Percentiles rank a stretch among this genome's conserved stretches.
These are phyloP conservation scores for Darksidea phi DNA, from an alignment of 495 filamentous ascomycete species.

Conservation along the genomic window DNA sequence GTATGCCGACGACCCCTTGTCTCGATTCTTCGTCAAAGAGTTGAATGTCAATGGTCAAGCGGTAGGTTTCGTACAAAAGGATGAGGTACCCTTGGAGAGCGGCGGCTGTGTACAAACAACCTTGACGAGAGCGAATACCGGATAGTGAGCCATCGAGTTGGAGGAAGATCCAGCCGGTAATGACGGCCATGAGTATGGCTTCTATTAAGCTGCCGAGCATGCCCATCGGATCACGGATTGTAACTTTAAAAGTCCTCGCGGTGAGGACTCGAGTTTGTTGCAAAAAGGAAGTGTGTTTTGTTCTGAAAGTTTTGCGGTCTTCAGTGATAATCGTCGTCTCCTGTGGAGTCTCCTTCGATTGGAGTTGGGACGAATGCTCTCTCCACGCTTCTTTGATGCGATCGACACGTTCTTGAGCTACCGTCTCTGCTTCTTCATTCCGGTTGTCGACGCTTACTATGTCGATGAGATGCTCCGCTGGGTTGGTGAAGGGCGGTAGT, in stretches of 20 bases:
- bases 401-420: slow-evolving; percentile 56
- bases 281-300: slow-evolving; percentile 45
- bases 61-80: slow-evolving; percentile 69
- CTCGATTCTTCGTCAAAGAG: slow-evolving; percentile 71
- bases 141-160: slow-evolving; percentile 57
- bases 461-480: slow-evolving; percentile 71
- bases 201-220: slow-evolving; percentile 64
- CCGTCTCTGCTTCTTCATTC: slow-evolving; percentile 57
- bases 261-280: slow-evolving; percentile 65
- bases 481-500: slow-evolving; percentile 68
- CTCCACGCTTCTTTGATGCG: slow-evolving; percentile 56
- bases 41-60: slow-evolving; percentile 66
- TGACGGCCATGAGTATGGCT: slow-evolving; percentile 63
- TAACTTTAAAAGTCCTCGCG: slow-evolving; percentile 62
- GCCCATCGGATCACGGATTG: slow-evolving; percentile 69
- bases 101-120: slow-evolving; percentile 64
- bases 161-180: slow-evolving; percentile 70
- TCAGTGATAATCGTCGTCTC: not conserved
- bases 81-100: slow-evolving; percentile 72
- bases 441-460: slow-evolving; percentile 69
- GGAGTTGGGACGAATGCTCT: slow-evolving; percentile 12
- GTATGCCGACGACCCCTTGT: slow-evolving; percentile 67
- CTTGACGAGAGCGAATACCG: slow-evolving; percentile 65
- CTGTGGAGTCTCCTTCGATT: not conserved
- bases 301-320: not conserved